Base-by-base conservation (phyloP, 352 stramenopile species). In the Pythium phragmitis region DNA sequence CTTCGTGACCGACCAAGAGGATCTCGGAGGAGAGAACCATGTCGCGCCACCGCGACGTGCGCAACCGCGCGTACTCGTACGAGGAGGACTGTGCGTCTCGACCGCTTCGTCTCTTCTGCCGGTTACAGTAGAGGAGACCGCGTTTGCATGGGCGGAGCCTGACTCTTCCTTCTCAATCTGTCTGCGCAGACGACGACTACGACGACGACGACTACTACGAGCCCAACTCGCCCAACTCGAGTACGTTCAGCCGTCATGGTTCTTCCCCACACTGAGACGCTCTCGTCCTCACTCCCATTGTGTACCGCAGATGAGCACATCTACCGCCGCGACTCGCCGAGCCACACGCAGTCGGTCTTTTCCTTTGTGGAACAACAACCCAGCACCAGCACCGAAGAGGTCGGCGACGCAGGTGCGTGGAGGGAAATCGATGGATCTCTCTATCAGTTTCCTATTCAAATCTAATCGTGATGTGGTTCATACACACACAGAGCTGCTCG, bases 61-160 rank as follows among this genome's bases (percentile, higher is more conserved):
- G 87, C 60, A 93, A 94, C 74, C 87, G 87, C 75, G 85, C 83
- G 62, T 96, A 94, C 72, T 96, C 87, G 57, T 96, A 93, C 74
- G 87, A 96, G 52, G 85, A 93, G 54, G 87, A 93, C 77, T 85
- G 86, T 87, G 58, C 57, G 60, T 64, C 4, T 33, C 4, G n/a
- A 39, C 52, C 21, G 34, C 34, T 56, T 0, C 28, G 5, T 46
- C 11, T 46, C 39, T 46, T 19, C 9, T 7, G 3, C 13, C 26
- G 26, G 26, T 30, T 30, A 30, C 26, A 3, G 26, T 30, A 30
- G 26, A 30, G 26, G 26, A 30, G 26, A 30, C 26, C 1, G 1
- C 2, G 4, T 30, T 5, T 30, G 26, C 26, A 5, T 30, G 26
- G 26, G 26, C 4, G 26, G 26, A 30, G 26, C 2, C 26, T 33